Conservation (phyloP, 805 yeast genomes). For the Cyberlindnera misumaiensis region DNA sequence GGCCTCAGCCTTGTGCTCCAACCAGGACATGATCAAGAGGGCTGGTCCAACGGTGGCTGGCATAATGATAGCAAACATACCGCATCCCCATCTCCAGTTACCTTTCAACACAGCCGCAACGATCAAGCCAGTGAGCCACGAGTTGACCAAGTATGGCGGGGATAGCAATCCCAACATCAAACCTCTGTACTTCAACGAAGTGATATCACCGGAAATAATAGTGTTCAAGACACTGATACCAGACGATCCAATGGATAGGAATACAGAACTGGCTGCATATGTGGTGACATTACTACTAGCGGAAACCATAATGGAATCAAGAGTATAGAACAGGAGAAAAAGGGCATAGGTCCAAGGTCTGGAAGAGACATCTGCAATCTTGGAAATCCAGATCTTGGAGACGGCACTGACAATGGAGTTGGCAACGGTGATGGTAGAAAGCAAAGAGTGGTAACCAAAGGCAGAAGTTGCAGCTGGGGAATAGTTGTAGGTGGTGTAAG, state of each 20-base stretch:
- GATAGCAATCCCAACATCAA: slow-evolving; percentile 29
- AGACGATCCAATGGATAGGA: slow-evolving; percentile 31
- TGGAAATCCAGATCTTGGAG: slow-evolving; percentile 33
- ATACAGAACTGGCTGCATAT: slow-evolving; percentile 31
- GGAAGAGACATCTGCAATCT: slow-evolving; percentile 34
- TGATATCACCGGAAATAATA: slow-evolving; percentile 31
- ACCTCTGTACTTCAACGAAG: slow-evolving; percentile 34
- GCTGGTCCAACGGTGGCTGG: slow-evolving; percentile 35
- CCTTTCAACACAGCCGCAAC: slow-evolving; percentile 24
- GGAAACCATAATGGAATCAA: slow-evolving; percentile 33
- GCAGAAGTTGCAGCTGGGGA: slow-evolving; percentile 35
- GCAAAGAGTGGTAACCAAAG: slow-evolving; percentile 32
- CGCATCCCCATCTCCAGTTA: slow-evolving; percentile 51
- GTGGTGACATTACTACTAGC: slow-evolving; percentile 28
- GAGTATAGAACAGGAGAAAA: slow-evolving; percentile 25
- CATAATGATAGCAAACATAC: slow-evolving; percentile 40
- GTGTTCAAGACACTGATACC: slow-evolving; percentile 30
- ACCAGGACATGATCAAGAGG: slow-evolving; percentile 25
- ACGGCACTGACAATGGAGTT: slow-evolving; percentile 33
- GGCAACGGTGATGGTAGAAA: slow-evolving; percentile 34
- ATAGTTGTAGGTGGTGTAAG: slow-evolving; percentile 27
- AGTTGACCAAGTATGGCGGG: slow-evolving; percentile 34
- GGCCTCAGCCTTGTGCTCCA: slow-evolving; percentile 27
- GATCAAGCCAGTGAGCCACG: slow-evolving; percentile 38
- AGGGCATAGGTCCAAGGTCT: slow-evolving; percentile 32